Evolutionary conservation across 768 basidiomycete species (phyloP), one percentile per base, ranked within the genome.

Genomic region (Boletus sp.): DNA sequence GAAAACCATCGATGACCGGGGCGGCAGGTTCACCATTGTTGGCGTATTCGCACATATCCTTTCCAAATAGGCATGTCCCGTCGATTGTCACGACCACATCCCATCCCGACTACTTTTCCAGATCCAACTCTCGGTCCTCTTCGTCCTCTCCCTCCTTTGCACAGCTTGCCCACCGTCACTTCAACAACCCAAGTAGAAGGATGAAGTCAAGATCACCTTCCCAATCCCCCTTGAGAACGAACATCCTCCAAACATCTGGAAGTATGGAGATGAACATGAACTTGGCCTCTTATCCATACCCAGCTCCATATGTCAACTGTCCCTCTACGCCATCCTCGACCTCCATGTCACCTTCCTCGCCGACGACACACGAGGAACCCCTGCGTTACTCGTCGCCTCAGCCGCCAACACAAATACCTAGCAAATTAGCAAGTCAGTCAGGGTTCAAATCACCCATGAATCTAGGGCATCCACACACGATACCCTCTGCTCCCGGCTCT

Each of bases 281-380:
- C 39, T 13, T 58, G 41, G 51, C 43, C 0, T 53, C 53, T 38
- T 60, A 49, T 50, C 29, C 55, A 19, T 58, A 56, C 49, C 51
- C 69, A 2, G 57, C 65, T 13, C 70, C 76, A 13, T 81, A 78
- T 5, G 74, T 74, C 15, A 79, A 77, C 33, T 80, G 75, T 50
- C 83, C 83, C 5, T 83, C 87, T 17, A 74, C 80, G 7, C 77
- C 80, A 30, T 83, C 85, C 10, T 85, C 83, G 32, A 75, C 77
- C 2, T 80, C 82, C 14, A 62, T 78, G 13, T 83, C 82, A 8
- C 73, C 77, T 39, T 81, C 80, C 37, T 75, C 76, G 1, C 71
- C 73, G 8, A 57, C 55, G 32, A 55, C 34, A n/a, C 56, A 43
- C 7, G 57, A 70, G 34, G 63, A 62, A 15, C 33, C 44, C 7